Conservation (phyloP, 371 early-diverging fungal genomes). For the Funneliformis caledonium region DNA sequence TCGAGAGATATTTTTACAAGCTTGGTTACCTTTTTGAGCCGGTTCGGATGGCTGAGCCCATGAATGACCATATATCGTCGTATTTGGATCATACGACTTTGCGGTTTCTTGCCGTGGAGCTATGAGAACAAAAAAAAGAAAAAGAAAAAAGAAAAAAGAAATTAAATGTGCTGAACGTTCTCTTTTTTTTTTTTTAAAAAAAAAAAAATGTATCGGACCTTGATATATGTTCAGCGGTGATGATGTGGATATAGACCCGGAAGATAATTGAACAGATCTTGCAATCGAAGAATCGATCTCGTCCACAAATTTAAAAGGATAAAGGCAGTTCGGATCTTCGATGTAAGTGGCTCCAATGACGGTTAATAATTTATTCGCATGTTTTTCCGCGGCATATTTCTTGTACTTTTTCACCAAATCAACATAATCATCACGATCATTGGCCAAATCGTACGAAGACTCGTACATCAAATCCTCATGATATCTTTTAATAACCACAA, state of each 20-base stretch:
- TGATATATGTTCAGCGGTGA: neutral
- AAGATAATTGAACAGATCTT: neutral
- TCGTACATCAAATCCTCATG: neutral
- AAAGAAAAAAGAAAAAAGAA: too few species aligned
- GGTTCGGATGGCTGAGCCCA: neutral
- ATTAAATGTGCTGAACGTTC: too few species aligned
- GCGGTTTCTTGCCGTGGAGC: neutral
- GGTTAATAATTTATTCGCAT: slow-evolving; percentile 22
- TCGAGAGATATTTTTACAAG: too few species aligned
- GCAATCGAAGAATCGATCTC: slow-evolving; percentile 15
- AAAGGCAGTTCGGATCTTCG: neutral
- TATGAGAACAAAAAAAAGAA: too few species aligned
- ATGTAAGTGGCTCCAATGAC: slow-evolving; percentile 16
- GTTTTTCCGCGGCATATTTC: slow-evolving; percentile 8
- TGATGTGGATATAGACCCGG: neutral
- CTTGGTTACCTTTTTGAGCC: neutral
- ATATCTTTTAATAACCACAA: slow-evolving; percentile 1
- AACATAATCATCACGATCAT: neutral
- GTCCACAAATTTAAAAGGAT: slow-evolving; percentile 17
- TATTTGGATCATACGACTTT: neutral
- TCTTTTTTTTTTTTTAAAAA: too few species aligned
- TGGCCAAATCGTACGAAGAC: neutral
- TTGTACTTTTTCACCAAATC: slow-evolving; percentile 11
- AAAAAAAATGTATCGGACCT: neutral
- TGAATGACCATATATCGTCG: neutral